Conservation (phyloP, 129 eudicot genomes). For the Scalesia atractyloides region DNA sequence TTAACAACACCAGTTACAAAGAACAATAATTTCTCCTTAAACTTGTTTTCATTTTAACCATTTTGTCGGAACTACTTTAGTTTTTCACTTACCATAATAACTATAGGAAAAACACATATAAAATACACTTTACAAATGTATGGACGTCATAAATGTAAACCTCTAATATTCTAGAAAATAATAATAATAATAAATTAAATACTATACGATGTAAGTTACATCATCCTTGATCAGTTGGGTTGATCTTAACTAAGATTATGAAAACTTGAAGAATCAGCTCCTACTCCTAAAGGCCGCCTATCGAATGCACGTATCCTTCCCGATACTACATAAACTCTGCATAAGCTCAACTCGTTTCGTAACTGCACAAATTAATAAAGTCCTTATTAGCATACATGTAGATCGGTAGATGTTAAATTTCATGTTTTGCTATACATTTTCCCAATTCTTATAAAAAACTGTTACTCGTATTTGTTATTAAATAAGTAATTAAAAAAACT, state of each 20-base stretch:
- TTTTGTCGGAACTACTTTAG: not conserved
- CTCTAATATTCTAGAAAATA: not conserved
- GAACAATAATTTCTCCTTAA: too few relatives aligned
- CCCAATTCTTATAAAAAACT: too few relatives aligned
- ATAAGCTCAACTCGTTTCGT: conserved; percentile 52
- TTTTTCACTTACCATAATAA: not conserved
- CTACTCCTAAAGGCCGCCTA: conserved; percentile 50
- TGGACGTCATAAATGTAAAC: not conserved
- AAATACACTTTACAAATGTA: not conserved
- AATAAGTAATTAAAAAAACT: too few relatives aligned
- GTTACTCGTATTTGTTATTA: too few relatives aligned
- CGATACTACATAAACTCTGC: conserved; percentile 56
- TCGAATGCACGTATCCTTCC: conserved; percentile 54
- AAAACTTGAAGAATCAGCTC: conserved; percentile 11
- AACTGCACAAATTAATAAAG: conserved; percentile 40
- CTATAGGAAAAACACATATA: not conserved
- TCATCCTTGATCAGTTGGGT: not conserved
- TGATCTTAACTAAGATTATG: conserved; percentile 8
- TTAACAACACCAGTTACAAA: too few relatives aligned
- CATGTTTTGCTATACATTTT: too few relatives aligned
- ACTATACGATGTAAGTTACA: not conserved
- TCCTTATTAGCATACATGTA: not conserved
- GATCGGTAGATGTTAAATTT: not conserved
- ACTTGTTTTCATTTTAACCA: not conserved
- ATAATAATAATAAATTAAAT: not conserved